Evolutionary conservation across 345 rosid genomes (phyloP), one percentile per base, ranked within the genome.

Genomic region (Camelina laxa): DNA sequence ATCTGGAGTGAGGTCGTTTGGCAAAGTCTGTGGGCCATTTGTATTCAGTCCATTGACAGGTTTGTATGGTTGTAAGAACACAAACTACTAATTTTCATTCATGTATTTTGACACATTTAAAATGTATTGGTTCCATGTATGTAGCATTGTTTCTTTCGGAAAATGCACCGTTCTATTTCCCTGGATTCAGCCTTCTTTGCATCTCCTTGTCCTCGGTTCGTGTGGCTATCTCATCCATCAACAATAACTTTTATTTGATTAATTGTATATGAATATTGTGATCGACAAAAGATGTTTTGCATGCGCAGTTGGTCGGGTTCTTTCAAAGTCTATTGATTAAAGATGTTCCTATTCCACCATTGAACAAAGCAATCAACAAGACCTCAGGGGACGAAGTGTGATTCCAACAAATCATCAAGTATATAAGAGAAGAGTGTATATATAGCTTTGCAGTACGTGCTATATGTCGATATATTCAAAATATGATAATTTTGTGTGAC

Each of bases 1-100:
- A 61, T 86, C 91, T 44, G 88, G 97, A 69, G 75, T 94, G 61
- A 81, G 62, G 54, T 91, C 97, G 39, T 75, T 90, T 14, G 96
- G 91, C 17, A 87, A 78, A 80, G 88, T 91, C 27, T 14, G 71
- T 94, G 53, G 85, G 24, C 98, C 97, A 3, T 71, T 94, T 39
- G 81, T 88, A 38, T 94, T 88, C 49, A 94, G 96, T 83, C 97
- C 97, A 75, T 78, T 94, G 49, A 90, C 98, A 77, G 93, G 98
- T 91, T 60, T 0, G 8, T 67, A 17, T 49, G 50, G 14, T 14
- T 36, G 0, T 67, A 27, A 49, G 2, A 16, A 17, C 13, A 56
- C 3, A 15, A 11, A 15, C 16, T 57, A 1, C 6, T 24, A 16
- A 24, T 0, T 24, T 15, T 57, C 36, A 15, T 60, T 31, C 48